These are phyloP conservation scores for Alternaria tenuissima DNA, from an alignment of 2,329 filamentous ascomycete genomes.

Conservation along the genomic window DNA sequence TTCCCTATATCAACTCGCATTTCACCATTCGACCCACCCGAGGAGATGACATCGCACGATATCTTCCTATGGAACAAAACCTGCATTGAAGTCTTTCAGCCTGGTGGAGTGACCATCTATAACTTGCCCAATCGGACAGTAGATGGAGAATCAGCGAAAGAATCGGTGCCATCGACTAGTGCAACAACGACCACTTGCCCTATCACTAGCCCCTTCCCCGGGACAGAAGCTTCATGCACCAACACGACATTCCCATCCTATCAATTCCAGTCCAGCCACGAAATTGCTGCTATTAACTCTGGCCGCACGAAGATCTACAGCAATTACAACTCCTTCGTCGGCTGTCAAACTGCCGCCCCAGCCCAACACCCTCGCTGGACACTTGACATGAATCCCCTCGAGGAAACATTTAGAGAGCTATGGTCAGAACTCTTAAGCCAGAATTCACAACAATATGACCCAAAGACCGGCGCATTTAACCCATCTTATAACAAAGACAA, in stretches of 20 bases:
- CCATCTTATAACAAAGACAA: background rate
- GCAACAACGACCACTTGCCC: too few relatives aligned
- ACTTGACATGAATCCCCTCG: background rate
- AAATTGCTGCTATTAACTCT: slow-evolving; percentile 1
- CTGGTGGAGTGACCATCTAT: background rate
- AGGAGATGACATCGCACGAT: slow-evolving; percentile 16
- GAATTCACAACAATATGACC: background rate
- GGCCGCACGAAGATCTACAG: background rate
- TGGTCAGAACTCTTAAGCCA: background rate
- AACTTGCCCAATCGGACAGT: background rate
- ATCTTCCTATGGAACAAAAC: slow-evolving; percentile 16
- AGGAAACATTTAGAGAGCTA: background rate
- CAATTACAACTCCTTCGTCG: background rate
- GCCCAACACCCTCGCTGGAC: slow-evolving; percentile 1
- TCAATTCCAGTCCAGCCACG: background rate
- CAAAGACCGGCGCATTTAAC: background rate
- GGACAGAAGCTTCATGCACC: background rate
- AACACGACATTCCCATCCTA: background rate
- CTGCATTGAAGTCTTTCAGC: slow-evolving; percentile 13
- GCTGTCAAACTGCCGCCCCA: background rate
- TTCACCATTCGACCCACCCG: background rate
- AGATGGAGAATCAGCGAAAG: background rate
- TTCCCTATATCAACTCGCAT: background rate
- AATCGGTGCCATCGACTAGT: background rate
- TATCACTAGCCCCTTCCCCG: background rate